phyloP scores from a whole-genome alignment of 2,329 filamentous ascomycete genomes.

The Chlorencoelia australis region DNA sequence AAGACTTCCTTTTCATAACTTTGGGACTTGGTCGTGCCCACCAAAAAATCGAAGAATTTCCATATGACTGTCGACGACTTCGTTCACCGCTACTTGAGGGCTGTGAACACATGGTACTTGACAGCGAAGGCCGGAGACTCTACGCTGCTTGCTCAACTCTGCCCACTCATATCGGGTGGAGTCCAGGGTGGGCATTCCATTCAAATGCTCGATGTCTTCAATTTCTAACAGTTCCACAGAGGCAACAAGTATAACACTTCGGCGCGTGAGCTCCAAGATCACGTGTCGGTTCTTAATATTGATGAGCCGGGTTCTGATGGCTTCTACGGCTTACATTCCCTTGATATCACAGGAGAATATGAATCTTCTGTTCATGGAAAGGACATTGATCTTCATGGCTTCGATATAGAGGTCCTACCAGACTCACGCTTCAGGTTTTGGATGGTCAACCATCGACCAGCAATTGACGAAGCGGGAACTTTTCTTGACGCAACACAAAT shows the following conservation, averaged over 20 bases:
- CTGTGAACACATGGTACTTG: slow-evolving; percentile 25
- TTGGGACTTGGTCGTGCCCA: slow-evolving; percentile 26
- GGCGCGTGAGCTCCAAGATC: not conserved
- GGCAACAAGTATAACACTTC: not conserved
- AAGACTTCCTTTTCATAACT: slow-evolving; percentile 21
- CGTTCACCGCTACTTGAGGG: slow-evolving; percentile 16
- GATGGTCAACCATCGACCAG: slow-evolving; percentile 28
- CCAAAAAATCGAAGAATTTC: slow-evolving; percentile 26
- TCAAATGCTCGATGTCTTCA: too few relatives aligned
- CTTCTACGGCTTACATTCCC: slow-evolving; percentile 15
- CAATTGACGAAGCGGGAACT: slow-evolving; percentile 24
- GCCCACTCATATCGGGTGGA: not conserved
- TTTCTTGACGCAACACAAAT: slow-evolving; percentile 23
- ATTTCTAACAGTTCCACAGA: too few relatives aligned
- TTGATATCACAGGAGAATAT: slow-evolving; percentile 14
- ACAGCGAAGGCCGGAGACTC: slow-evolving; percentile 19
- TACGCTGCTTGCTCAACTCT: slow-evolving; percentile 20
- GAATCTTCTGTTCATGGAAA: slow-evolving; percentile 16
- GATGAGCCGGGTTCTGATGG: slow-evolving; percentile 19
- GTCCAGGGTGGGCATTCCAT: not conserved
- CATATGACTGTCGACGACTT: slow-evolving; percentile 18
- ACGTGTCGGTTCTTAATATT: slow-evolving; percentile 6
- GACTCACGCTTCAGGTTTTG: slow-evolving; percentile 23
- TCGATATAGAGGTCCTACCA: slow-evolving; percentile 24
- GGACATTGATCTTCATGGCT: slow-evolving; percentile 26